Conservation (phyloP, 2,329 filamentous ascomycete species). For the Aspergillus carbonarius region DNA sequence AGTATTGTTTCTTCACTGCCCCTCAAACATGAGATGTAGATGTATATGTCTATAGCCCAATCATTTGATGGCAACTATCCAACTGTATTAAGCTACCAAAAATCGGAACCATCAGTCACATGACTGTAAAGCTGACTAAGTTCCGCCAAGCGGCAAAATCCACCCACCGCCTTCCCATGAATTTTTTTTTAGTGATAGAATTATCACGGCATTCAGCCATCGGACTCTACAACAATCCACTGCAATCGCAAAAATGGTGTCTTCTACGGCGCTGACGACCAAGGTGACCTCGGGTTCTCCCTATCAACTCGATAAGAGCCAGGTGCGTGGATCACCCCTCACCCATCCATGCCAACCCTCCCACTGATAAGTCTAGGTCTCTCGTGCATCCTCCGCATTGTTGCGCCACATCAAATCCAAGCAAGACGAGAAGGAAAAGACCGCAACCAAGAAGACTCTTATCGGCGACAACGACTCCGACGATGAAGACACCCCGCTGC, state of each 20-base stretch:
- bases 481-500: slow-evolving; percentile 43
- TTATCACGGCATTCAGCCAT: slow-evolving; percentile 27
- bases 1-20: no score
- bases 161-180: slow-evolving; percentile 38
- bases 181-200: slow-evolving; percentile 33
- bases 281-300: slow-evolving; percentile 45
- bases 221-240: slow-evolving; percentile 21
- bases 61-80: no score
- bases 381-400: slow-evolving; percentile 60
- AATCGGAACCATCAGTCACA: no score
- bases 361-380: slow-evolving; percentile 44
- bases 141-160: slow-evolving; percentile 31
- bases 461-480: slow-evolving; percentile 49
- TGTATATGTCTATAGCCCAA: no score
- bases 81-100: no score
- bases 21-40: no score
- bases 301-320: slow-evolving; percentile 49
- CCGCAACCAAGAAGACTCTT: slow-evolving; percentile 54
- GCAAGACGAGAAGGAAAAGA: slow-evolving; percentile 48
- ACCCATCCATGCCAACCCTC: not conserved
- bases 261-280: slow-evolving; percentile 42
- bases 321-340: slow-evolving; percentile 34
- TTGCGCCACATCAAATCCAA: slow-evolving; percentile 57
- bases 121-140: not conserved
- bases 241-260: slow-evolving; percentile 36